Conservation (phyloP, 306 rosid genomes). For the Senna siamea region DNA sequence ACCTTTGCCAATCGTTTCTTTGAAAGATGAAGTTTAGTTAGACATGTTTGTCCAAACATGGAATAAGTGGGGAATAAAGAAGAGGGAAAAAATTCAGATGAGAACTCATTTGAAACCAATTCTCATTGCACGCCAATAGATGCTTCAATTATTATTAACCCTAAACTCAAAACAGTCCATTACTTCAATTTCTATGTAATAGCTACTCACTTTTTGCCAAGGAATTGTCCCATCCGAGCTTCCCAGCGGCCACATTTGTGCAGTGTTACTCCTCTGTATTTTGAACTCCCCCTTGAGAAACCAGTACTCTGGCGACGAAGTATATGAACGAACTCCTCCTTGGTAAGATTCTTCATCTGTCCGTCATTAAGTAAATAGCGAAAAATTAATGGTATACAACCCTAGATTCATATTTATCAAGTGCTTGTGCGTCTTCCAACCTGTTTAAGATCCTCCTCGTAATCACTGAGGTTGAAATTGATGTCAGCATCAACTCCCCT, state of each 20-base stretch:
- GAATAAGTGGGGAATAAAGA: slow-evolving; percentile 25
- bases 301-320: slow-evolving; percentile 97
- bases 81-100: slow-evolving; percentile 26
- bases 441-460: slow-evolving; percentile 91
- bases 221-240: slow-evolving; percentile 99
- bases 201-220: slow-evolving; percentile 95
- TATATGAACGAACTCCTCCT: slow-evolving; percentile 95
- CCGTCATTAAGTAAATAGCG: slow-evolving; percentile 17
- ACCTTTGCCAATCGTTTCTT: slow-evolving; percentile 68
- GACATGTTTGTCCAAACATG: slow-evolving; percentile 48
- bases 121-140: slow-evolving; percentile 41
- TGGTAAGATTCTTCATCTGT: slow-evolving; percentile 80
- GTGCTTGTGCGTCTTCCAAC: slow-evolving; percentile 44
- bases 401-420: slow-evolving; percentile 29
- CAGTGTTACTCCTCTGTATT: slow-evolving; percentile 88
- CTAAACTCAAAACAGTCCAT: slow-evolving; percentile 13
- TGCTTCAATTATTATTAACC: slow-evolving; percentile 31
- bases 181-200: slow-evolving; percentile 40
- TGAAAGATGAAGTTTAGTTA: slow-evolving; percentile 65
- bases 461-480: slow-evolving; percentile 84
- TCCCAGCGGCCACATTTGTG: slow-evolving; percentile 99
- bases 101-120: slow-evolving; percentile 48
- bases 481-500: slow-evolving; percentile 98
- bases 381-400: slow-evolving; percentile 2
- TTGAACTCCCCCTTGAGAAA: slow-evolving; percentile 94